Base-by-base conservation (phyloP, 2,329 filamentous ascomycete species). In the Xylariaceae sp. region DNA sequence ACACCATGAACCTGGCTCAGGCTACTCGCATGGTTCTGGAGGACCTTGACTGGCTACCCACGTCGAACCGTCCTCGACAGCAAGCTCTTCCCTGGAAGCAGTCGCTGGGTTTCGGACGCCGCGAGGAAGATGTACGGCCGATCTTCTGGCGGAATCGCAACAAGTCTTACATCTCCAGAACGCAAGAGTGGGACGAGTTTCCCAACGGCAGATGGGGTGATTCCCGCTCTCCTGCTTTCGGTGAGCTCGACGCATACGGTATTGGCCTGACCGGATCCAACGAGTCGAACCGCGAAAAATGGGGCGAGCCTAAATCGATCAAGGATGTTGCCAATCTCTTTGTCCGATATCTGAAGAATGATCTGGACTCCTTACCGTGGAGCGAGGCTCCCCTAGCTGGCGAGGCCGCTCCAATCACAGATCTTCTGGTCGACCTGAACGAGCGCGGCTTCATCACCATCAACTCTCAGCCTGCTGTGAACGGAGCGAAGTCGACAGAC, bases 81-180 rank as follows among this genome's bases (percentile, higher is more conserved):
- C 93, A 94, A 70, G 85, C 92, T n/a, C 82, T 99, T 13, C 94
- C 94, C 5, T 99, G 95, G 93, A 88, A 95, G 72, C 91, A 95
- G 71, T 97, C 93, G 45, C 88, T 97, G 61, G 92, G 88, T 50
- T 84, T 96, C 64, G 90, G 92, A 56, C 87, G 94, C 52, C 85
- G 93, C 69, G 90, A 90, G 52, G 94, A 99, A 77, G 96, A 97
- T 71, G 94, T 99, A 49, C 90, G 94, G 56, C 94, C 94, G 39
- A 96, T 99, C 67, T 99, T 99, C 82, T 99, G 94, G 94, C 88
- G 93, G 68, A 97, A 97, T 77, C 86, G 94, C 60, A 94, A 96
- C 76, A 92, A 94, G 72, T 96, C 92, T 3, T 99, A 99, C 69
- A 87, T 99, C 57, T 87, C 91, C 58, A 90, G 94, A 57, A 99